Evolutionary conservation across 192 early-diverging fungal species (phyloP).

Genomic region (Geranomyces michiganensis): DNA sequence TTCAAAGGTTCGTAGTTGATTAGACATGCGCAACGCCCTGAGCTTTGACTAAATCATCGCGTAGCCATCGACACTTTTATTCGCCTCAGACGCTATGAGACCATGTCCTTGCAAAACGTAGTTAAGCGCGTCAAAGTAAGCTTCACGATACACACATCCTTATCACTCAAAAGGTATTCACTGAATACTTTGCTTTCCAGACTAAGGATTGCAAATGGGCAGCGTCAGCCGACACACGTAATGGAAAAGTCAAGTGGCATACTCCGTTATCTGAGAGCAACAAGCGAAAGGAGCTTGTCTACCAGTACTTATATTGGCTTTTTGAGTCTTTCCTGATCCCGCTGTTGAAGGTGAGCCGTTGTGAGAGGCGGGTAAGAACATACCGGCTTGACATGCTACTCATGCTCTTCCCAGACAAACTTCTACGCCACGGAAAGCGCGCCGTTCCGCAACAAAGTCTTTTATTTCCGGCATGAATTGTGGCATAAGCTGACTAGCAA

Average conservation of each 20-base stretch:
- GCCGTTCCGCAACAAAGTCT: constrained; percentile 61
- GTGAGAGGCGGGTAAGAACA: background rate
- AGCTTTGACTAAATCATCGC: background rate
- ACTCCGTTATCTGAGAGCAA: constrained; percentile 45
- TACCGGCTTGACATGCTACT: background rate
- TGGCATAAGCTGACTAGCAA: constrained; percentile 64
- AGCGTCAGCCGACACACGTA: background rate
- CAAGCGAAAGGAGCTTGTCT: constrained; percentile 60
- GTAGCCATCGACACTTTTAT: constrained; percentile 60
- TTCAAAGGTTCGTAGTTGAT: constrained; percentile 44
- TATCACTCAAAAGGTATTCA: too few species aligned
- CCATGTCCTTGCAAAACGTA: constrained; percentile 56
- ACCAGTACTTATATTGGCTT: constrained; percentile 70
- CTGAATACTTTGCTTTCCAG: background rate
- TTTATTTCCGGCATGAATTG: constrained; percentile 78
- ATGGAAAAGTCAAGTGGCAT: constrained; percentile 26
- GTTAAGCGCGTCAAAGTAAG: constrained; percentile 61
- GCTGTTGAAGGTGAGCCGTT: constrained; percentile 54
- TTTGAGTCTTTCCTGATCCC: constrained; percentile 61
- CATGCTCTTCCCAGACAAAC: constrained; percentile 44
- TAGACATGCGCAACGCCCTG: background rate
- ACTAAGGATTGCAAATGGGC: constrained; percentile 5
- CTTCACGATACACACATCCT: too few species aligned
- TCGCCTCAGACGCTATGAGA: constrained; percentile 61
- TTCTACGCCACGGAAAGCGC: constrained; percentile 86